Base-by-base conservation (phyloP, 163 green algal genomes). In the Trebouxia gelatinosa region DNA sequence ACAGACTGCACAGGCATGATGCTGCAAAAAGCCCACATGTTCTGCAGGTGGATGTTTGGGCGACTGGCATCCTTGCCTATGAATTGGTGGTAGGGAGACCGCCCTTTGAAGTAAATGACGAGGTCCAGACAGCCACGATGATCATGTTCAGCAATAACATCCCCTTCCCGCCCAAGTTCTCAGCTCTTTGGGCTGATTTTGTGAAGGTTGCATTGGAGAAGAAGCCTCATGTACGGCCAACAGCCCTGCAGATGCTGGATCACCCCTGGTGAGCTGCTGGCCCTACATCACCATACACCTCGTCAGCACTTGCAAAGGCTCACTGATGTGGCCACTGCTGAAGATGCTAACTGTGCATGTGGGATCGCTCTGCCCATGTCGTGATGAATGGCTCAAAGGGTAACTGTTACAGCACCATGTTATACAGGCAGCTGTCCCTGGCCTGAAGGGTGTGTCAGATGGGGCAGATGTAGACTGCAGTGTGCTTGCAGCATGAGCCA, bases 51-150 rank as follows among this genome's bases (percentile, higher is more conserved):
- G 92, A 96, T 81, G 80, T 92, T 2, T 95, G 91, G 91, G 89
- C 90, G 6, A 84, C 89, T 23, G 91, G 91, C 32, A 84, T 93
- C n/a, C 82, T 95, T 50, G 88, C 90, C 0, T 95, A 93, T 70
- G 90, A 93, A 84, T 82, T 93, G 48, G 80, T 94, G 35, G 83
- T 86, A 11, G 89, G 87, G 23, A 79, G 82, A 77, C 89, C 92
- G 34, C 92, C 92, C 0, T 97, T 97, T 81, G 92, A 95, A 67
- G 85, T 93, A 9, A 90, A 93, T 54, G 86, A 91, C 46, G 90
- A 95, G 80, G 82, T 82, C 3, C 82, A 93, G 82, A 95, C 90
- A 2, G 90, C 88, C 65, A 83, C 79, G n/a, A 84, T 88, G 58
- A 95, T 95, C 85, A 91, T 95, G 83, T 90, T 90, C 81, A 84